Base-by-base conservation (phyloP, 176 grass and related monocot species). In the Avena atlantica region DNA sequence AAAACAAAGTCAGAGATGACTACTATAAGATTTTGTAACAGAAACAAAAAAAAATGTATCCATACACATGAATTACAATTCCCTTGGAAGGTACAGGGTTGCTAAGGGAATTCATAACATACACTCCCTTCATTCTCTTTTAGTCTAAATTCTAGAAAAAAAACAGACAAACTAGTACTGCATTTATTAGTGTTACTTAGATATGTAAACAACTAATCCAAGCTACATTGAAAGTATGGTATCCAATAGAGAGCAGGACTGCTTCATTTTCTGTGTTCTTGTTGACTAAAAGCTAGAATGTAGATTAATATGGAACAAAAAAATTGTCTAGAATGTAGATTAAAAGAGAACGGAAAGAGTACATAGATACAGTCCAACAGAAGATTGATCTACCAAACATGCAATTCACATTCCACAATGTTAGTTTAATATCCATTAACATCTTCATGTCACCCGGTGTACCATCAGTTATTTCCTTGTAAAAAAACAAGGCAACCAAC, bases 61-160 rank as follows among this genome's bases (percentile, higher is more conserved):
- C 27, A 37, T 76, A 76, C 37, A 45, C 37, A 36, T 84, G 37
- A 73, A 82, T 71, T 72, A 75, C 25, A 12, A 34, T 66, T 24
- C 66, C 17, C 56, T 84, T 81, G 81, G 16, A 72, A 85, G 20
- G 37, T 86, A 81, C 13, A 53, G 20, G 40, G 42, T 64, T 76
- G 71, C 71, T 23, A 12, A 13, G 64, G 44, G 51, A 56, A 74
- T 31, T 53, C 77, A 64, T 70, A 25, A 13, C 25, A 3, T 5
- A 47, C 37, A 40, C 37, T 40, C 37, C 37, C 37, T 40, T 1
- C 37, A 40, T 40, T 40, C 37, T 40, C 37, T 40, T 40, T 40
- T 40, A 40, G 5, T 40, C 37, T 40, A 40, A 40, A 40, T 40
- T 40, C 37, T 40, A 40, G 37, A 40, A 40, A 40, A 40, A 40